These are phyloP conservation scores for Ascoidea rubescens DNA, from an alignment of 805 yeast genomes.

Conservation along the genomic window DNA sequence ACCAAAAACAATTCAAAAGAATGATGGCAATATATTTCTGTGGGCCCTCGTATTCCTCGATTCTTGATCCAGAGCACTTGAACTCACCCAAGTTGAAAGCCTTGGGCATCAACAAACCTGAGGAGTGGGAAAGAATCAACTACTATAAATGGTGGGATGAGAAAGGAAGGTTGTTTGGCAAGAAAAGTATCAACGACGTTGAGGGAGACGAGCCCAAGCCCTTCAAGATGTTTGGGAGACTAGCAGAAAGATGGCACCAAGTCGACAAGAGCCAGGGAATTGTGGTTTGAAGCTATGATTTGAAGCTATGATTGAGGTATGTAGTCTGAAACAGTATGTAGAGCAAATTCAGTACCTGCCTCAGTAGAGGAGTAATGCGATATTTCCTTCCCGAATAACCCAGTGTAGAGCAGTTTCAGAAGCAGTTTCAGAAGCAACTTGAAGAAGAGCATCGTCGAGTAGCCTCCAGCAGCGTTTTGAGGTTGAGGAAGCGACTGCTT, in stretches of 20 bases:
- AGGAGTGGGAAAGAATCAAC: conserved; percentile 19
- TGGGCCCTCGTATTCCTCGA: conserved; percentile 16
- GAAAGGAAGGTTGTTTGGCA: conserved; percentile 15
- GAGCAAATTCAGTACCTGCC: too few species aligned
- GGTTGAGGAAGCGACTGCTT: too few species aligned
- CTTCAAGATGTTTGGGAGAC: conserved; percentile 7
- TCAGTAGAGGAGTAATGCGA: too few species aligned
- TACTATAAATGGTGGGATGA: conserved; percentile 21
- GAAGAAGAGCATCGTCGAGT: too few species aligned
- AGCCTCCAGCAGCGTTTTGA: too few species aligned
- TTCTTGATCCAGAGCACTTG: conserved; percentile 19
- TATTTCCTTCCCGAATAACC: too few species aligned
- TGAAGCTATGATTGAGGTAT: too few species aligned
- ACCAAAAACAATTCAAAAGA: conserved; percentile 17
- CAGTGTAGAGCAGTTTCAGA: too few species aligned
- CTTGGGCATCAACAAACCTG: conserved; percentile 17
- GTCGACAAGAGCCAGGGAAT: neutral
- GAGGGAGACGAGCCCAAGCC: conserved; percentile 6
- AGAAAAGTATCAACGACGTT: conserved; percentile 5
- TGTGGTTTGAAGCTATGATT: too few species aligned
- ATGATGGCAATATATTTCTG: conserved; percentile 20
- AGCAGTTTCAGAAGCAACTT: too few species aligned
- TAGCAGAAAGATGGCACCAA: conserved; percentile 3
- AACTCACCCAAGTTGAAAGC: conserved; percentile 15
- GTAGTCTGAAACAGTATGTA: too few species aligned